Conservation (phyloP, 2,329 filamentous ascomycete species). For the Cercospora sesami region DNA sequence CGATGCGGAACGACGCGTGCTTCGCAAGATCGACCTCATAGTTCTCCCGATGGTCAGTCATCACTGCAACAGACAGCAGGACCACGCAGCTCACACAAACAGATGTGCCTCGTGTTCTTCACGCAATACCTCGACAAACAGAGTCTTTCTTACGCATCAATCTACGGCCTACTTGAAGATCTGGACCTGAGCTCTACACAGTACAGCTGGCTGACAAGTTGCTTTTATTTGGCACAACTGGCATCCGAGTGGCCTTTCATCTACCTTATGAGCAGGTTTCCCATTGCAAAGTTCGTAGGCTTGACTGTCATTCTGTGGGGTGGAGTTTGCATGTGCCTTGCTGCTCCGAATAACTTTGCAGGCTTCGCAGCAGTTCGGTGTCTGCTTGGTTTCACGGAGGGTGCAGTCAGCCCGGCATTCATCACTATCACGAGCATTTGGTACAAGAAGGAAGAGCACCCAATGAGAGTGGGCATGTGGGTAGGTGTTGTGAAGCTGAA, state of each 20-base stretch:
- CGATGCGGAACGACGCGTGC: conserved; percentile 19
- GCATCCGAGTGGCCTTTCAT: conserved; percentile 54
- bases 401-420: conserved; percentile 49
- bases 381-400: conserved; percentile 49
- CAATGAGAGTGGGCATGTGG: conserved; percentile 40
- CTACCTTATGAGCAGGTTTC: conserved; percentile 54
- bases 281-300: conserved; percentile 54
- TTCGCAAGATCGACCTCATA: conserved; percentile 25
- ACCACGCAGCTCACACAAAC: neutral
- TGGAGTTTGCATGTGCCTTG: conserved; percentile 48
- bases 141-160: conserved; percentile 52
- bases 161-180: conserved; percentile 51
- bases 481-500: conserved; percentile 11
- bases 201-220: conserved; percentile 53
- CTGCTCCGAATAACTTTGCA: conserved; percentile 44
- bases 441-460: conserved; percentile 35
- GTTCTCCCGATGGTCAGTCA: conserved; percentile 24
- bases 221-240: conserved; percentile 47
- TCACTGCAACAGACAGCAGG: neutral
- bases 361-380: conserved; percentile 32
- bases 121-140: conserved; percentile 50
- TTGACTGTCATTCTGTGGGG: conserved; percentile 49
- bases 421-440: conserved; percentile 47
- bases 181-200: conserved; percentile 48
- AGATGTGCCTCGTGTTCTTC: conserved; percentile 37